phyloP scores from a whole-genome alignment of 176 grass and related monocot species.

The Echinochloa phyllopogon region DNA sequence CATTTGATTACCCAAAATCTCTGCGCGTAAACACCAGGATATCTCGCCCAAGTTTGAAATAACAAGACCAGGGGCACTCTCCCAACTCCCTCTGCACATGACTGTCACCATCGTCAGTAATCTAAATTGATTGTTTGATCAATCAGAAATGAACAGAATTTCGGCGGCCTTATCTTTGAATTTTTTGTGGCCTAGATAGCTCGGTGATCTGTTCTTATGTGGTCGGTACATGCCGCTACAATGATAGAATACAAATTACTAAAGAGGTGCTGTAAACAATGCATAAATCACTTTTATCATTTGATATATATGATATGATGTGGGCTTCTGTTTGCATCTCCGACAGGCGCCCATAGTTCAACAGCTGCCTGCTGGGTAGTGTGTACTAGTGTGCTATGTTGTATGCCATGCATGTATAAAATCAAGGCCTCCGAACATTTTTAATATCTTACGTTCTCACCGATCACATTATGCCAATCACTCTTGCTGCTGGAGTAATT shows the following conservation, averaged over 20 bases:
- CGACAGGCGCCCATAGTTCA: not conserved
- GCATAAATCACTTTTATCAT: not conserved
- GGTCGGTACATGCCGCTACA: not conserved
- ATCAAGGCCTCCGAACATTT: not conserved
- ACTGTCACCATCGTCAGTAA: slow-evolving; percentile 53
- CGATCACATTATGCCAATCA: not conserved
- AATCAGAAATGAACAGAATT: not conserved
- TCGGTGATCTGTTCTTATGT: not conserved
- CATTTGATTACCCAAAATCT: not conserved
- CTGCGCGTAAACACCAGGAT: not conserved
- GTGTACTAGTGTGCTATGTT: not conserved
- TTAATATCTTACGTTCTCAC: no score
- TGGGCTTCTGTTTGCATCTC: not conserved
- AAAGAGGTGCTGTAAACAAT: not conserved
- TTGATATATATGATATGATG: not conserved
- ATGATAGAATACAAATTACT: not conserved
- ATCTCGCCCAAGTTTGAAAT: not conserved
- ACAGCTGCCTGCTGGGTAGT: not conserved
- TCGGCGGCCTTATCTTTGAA: not conserved
- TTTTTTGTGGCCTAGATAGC: not conserved
- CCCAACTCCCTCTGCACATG: slow-evolving; percentile 60
- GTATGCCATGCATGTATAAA: slow-evolving; percentile 3
- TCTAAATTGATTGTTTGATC: slow-evolving; percentile 6
- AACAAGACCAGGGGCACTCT: not conserved
- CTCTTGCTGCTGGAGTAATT: not conserved